Base-by-base conservation (phyloP, 2,329 filamentous ascomycete genomes). In the Apiospora saccharicola region DNA sequence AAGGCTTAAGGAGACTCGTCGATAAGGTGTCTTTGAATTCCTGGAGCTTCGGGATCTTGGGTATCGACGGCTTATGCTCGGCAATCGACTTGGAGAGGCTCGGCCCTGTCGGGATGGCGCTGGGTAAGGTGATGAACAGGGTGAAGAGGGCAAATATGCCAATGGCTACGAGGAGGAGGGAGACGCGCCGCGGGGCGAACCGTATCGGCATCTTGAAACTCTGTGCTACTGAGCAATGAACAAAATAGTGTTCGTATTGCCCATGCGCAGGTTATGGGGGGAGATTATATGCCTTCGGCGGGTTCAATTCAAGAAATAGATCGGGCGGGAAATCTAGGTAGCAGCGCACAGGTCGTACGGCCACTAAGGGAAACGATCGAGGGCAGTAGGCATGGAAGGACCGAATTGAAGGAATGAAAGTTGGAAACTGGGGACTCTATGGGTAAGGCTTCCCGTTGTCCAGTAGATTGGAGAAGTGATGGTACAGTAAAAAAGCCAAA, bases 1-100 rank as follows among this genome's bases (percentile, higher is more conserved):
- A 95, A 0, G 91, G 92, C 76, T 92, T 92, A 75, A 89, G 82
- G 26, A 85, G 84, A 76, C 82, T 88, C 78, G 84, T 88, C 69
- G 86, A 84, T 43, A 85, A 75, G 46, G 84, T 83, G 74, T 83
- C 82, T 72, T 84, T 86, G 69, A 71, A 64, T 4, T 70, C 68
- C n/a, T 70, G 46, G 34, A 70, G 37, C 5, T 70, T 53, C 34
- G 68, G 68, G 16, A 88, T 82, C 75, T 85, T 85, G 30, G 86
- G 85, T 41, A 89, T 82, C 19, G 86, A 84, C 68, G 86, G 82
- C 74, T 86, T 87, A 78, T 85, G 84, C 75, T 88, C 85, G 76
- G 85, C 79, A 43, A 81, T 82, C 67, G 85, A 85, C 73, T 83
- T 83, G 69, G 85, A 85, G n/a, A 89, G 81, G 70, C 84, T 86